phyloP scores from a whole-genome alignment of 2,329 filamentous ascomycete species.

The Penicillium expansum region DNA sequence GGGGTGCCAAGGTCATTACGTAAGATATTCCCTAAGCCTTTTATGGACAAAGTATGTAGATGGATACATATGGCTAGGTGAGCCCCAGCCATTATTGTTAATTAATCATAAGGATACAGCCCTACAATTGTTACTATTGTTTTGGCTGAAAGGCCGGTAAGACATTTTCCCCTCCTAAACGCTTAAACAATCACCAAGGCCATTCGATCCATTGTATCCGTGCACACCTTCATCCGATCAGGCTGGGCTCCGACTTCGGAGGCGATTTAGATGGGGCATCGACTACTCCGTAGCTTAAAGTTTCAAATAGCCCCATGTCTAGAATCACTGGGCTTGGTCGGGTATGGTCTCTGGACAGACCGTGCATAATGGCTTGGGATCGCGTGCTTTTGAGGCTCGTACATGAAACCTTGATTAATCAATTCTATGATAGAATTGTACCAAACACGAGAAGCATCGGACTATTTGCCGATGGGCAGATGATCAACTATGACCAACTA shows the following conservation, averaged over 20 bases:
- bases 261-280: not conserved
- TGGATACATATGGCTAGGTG: no score
- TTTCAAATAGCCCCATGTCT: conserved; percentile 1
- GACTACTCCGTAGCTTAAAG: not conserved
- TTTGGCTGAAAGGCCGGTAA: not conserved
- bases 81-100: not conserved
- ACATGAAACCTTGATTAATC: not conserved
- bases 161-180: not conserved
- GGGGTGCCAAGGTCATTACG: not conserved
- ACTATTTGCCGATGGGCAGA: conserved; percentile 7
- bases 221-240: not conserved
- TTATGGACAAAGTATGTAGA: no score
- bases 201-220: not conserved
- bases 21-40: not conserved
- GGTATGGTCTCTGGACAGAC: not conserved
- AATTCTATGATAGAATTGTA: not conserved
- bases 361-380: not conserved
- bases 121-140: not conserved
- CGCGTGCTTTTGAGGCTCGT: conserved; percentile 3
- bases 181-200: not conserved
- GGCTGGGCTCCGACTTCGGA: conserved; percentile 8
- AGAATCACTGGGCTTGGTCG: not conserved
- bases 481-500: conserved; percentile 14
- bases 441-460: not conserved
- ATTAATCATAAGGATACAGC: not conserved